Percentiles rank a stretch among this genome's conserved stretches.
These are phyloP conservation scores for Pseudogymnoascus sp. DNA, from an alignment of 2,329 filamentous ascomycete species.

Conservation along the genomic window DNA sequence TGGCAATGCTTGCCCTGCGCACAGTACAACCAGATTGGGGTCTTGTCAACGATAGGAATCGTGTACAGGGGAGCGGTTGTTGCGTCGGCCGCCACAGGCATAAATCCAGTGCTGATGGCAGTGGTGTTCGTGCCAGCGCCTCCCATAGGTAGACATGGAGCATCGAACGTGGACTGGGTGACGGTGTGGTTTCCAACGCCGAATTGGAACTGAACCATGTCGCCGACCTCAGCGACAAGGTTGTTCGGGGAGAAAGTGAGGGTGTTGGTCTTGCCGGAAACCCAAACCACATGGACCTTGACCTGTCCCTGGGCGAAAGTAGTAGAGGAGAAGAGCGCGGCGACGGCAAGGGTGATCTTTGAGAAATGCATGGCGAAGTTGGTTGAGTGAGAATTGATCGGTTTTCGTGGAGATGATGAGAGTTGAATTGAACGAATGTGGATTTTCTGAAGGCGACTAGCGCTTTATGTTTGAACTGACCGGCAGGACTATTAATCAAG, in stretches of 20 bases:
- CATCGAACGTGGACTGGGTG: constrained; percentile 67
- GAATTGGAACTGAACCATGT: constrained; percentile 62
- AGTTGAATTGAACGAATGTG: not conserved
- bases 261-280: constrained; percentile 41
- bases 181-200: constrained; percentile 67
- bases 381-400: not conserved
- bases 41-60: constrained; percentile 59
- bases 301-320: constrained; percentile 9
- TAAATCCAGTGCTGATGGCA: constrained; percentile 62
- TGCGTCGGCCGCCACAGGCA: constrained; percentile 50
- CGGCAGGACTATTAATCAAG: constrained; percentile 11
- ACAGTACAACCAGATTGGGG: constrained; percentile 74
- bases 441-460: constrained; percentile 10
- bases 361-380: not conserved
- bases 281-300: constrained; percentile 57
- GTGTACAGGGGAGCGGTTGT: constrained; percentile 60
- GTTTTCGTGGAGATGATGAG: not conserved
- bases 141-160: constrained; percentile 58
- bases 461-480: constrained; percentile 12
- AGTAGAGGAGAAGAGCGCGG: not conserved
- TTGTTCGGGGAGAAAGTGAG: constrained; percentile 59
- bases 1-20: constrained; percentile 68
- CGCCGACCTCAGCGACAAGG: constrained; percentile 54
- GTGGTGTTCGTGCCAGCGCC: constrained; percentile 39
- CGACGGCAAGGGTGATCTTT: not conserved